Evolutionary conservation across 352 stramenopile genomes (phyloP).

Genomic region (Pythium volutum): DNA sequence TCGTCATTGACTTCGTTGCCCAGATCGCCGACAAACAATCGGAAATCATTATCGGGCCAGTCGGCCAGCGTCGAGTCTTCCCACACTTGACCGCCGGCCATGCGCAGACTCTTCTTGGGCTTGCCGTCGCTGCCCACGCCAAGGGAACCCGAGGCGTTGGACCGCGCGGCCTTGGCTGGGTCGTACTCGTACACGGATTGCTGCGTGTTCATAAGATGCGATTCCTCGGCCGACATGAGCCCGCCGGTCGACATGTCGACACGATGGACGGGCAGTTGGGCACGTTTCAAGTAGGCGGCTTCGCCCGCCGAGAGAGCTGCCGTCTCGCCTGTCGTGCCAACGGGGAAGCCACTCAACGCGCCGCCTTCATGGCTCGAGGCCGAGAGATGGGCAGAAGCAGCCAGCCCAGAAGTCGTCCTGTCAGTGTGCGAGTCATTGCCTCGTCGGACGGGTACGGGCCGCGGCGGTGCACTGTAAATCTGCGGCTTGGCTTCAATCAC

Average conservation of each 20-base stretch:
- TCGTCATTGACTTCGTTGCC: slow-evolving; percentile 92
- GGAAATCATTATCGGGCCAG: slow-evolving; percentile 96
- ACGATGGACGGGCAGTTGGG: slow-evolving; percentile 34
- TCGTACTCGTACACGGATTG: slow-evolving; percentile 86
- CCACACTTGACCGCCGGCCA: slow-evolving; percentile 89
- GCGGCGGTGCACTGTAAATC: slow-evolving; percentile 69
- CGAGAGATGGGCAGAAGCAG: background rate
- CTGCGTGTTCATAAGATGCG: slow-evolving; percentile 79
- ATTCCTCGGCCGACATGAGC: slow-evolving; percentile 63
- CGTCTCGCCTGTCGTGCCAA: slow-evolving; percentile 45
- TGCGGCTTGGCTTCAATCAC: slow-evolving; percentile 46
- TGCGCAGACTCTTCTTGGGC: slow-evolving; percentile 55
- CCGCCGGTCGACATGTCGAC: slow-evolving; percentile 70
- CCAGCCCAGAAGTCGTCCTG: background rate
- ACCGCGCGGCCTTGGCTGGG: slow-evolving; percentile 38
- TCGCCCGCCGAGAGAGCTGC: slow-evolving; percentile 6
- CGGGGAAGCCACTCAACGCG: slow-evolving; percentile 66
- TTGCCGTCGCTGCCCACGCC: slow-evolving; percentile 21
- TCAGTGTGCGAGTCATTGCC: background rate
- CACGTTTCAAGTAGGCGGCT: slow-evolving; percentile 24
- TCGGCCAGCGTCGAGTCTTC: slow-evolving; percentile 90
- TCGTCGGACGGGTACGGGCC: slow-evolving; percentile 36
- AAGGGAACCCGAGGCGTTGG: background rate
- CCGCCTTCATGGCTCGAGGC: slow-evolving; percentile 15
- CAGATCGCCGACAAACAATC: slow-evolving; percentile 95